phyloP scores from a whole-genome alignment of 305 asterid genomes.

The Fraxinus paxiana region DNA sequence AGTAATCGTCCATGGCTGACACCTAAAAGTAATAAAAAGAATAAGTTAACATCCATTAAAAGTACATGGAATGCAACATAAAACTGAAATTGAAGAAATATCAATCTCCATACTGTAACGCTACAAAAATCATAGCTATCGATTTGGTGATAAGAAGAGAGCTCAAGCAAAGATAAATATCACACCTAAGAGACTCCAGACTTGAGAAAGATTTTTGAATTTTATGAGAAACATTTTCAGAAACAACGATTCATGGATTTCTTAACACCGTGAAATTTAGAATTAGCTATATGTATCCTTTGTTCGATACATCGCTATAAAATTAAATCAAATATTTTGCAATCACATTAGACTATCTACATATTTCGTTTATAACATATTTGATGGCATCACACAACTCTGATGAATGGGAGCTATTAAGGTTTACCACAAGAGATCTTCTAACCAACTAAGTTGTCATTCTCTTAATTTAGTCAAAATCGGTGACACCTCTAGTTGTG shows the following conservation, averaged over 20 bases:
- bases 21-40: conserved; percentile 43
- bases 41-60: background rate
- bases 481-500: background rate
- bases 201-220: background rate
- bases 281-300: background rate
- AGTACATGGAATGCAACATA: background rate
- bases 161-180: background rate
- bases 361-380: background rate
- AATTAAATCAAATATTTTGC: background rate
- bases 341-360: background rate
- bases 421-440: background rate
- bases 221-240: background rate
- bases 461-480: background rate
- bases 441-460: background rate
- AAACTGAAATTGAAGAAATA: background rate
- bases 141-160: background rate
- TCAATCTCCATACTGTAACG: background rate
- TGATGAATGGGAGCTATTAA: background rate
- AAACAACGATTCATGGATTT: background rate
- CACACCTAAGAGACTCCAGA: background rate
- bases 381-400: background rate
- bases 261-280: background rate
- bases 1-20: conserved; percentile 92
- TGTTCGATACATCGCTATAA: background rate
- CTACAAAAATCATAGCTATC: background rate